These are phyloP conservation scores for Neckera pumila DNA, from an alignment of 225 moss, liverwort and hornwort species.

Conservation along the genomic window DNA sequence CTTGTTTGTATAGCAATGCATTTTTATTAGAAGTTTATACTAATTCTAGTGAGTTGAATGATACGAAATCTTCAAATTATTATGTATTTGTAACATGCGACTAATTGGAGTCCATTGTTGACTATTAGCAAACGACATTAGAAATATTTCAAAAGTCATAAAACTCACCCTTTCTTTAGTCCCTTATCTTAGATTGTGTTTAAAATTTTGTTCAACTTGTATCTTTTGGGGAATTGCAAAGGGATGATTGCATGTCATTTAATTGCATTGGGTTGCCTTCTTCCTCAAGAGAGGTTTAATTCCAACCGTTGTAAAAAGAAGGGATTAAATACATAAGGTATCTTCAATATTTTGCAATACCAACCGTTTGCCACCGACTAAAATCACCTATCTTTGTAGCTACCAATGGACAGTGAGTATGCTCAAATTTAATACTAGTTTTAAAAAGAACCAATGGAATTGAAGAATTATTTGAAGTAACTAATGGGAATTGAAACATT, in stretches of 20 bases:
- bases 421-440: not conserved
- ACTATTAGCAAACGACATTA: not conserved
- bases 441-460: not conserved
- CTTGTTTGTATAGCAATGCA: too few species aligned
- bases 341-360: not conserved
- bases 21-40: too few species aligned
- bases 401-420: accelerated
- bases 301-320: not conserved
- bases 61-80: not conserved
- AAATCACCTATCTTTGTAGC: not conserved
- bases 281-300: not conserved
- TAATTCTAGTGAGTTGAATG: too few species aligned
- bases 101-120: not conserved
- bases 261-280: not conserved
- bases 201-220: not conserved
- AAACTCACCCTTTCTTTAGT: not conserved
- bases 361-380: accelerated
- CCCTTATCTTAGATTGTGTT: not conserved
- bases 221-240: not conserved
- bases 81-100: too few species aligned
- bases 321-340: not conserved
- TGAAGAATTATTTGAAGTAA: too few species aligned
- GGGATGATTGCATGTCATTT: not conserved
- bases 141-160: not conserved
- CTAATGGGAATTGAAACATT: too few species aligned